Percentiles rank a stretch among this genome's conserved stretches.
Evolutionary conservation across 768 basidiomycete species (phyloP).

Genomic region (Pisolithus albus): DNA sequence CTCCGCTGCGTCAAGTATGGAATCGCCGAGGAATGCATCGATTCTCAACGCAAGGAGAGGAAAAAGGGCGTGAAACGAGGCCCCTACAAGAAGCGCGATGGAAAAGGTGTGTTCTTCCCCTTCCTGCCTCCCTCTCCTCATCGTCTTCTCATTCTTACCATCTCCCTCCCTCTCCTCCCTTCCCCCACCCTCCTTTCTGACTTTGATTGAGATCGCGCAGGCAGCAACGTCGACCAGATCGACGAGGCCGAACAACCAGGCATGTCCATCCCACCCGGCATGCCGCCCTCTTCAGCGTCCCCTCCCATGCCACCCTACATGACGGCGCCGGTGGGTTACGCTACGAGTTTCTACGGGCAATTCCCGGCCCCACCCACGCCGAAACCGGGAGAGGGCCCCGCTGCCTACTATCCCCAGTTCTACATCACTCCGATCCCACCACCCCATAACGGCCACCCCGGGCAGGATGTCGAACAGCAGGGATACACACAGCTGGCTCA

Average conservation of each 20-base stretch:
- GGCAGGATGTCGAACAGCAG: constrained; percentile 37
- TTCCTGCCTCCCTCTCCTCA: constrained; percentile 19
- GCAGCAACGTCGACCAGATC: constrained; percentile 41
- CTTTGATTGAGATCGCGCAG: constrained; percentile 52
- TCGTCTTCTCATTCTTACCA: constrained; percentile 5
- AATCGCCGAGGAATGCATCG: constrained; percentile 77
- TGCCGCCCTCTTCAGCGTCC: constrained; percentile 37
- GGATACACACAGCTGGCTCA: constrained; percentile 35
- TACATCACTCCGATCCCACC: constrained; percentile 43
- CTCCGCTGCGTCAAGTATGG: constrained; percentile 91
- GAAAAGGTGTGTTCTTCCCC: constrained; percentile 57
- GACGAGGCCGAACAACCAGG: constrained; percentile 39
- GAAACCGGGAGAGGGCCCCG: constrained; percentile 42
- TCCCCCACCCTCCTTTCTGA: constrained; percentile 29
- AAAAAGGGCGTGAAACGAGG: constrained; percentile 83
- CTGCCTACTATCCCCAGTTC: constrained; percentile 46
- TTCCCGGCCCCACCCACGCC: constrained; percentile 42
- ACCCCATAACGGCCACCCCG: constrained; percentile 30
- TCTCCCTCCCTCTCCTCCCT: neutral
- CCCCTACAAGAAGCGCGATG: constrained; percentile 94
- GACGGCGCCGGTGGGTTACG: constrained; percentile 43
- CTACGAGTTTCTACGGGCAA: constrained; percentile 49
- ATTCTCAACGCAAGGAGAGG: constrained; percentile 89
- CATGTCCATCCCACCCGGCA: constrained; percentile 37
- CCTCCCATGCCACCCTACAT: constrained; percentile 47